phyloP scores from a whole-genome alignment of 2,329 filamentous ascomycete genomes.

The Claviceps humidiphila region DNA sequence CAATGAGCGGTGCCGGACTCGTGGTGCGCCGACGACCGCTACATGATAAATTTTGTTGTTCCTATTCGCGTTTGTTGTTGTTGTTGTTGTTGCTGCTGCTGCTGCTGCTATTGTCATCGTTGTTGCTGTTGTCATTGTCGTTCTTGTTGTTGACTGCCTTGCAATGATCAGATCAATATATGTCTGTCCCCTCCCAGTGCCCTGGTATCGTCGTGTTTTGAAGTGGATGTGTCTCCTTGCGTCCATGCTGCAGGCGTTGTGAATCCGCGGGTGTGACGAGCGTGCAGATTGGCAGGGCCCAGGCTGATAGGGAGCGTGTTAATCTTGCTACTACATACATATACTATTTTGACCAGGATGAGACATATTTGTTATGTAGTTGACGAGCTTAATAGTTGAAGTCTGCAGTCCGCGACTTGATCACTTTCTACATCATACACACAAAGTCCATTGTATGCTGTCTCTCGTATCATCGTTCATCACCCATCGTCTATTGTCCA shows the following conservation, averaged over 20 bases:
- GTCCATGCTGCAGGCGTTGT: background rate
- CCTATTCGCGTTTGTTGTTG: constrained; percentile 18
- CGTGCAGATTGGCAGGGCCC: no score
- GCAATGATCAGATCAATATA: constrained; percentile 3
- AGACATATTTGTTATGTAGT: no score
- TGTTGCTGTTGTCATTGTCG: constrained; percentile 20
- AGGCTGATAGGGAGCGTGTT: no score
- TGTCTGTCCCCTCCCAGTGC: constrained; percentile 1
- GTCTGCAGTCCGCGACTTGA: no score
- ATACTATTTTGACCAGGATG: no score
- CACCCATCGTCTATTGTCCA: no score
- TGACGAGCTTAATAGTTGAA: no score
- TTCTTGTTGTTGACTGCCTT: constrained; percentile 23
- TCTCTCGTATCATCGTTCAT: no score
- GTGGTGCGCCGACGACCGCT: constrained; percentile 27
- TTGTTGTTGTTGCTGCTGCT: constrained; percentile 24
- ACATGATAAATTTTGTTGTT: constrained; percentile 34
- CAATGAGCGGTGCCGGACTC: constrained; percentile 16
- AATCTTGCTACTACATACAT: no score
- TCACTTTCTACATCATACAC: no score
- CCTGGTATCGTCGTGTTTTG: background rate
- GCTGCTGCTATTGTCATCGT: constrained; percentile 20
- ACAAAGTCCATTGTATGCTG: no score
- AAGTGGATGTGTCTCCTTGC: background rate
- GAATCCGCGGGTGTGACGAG: no score